Base-by-base conservation (phyloP, 257 asterid species). In the Penstemon barbatus region DNA sequence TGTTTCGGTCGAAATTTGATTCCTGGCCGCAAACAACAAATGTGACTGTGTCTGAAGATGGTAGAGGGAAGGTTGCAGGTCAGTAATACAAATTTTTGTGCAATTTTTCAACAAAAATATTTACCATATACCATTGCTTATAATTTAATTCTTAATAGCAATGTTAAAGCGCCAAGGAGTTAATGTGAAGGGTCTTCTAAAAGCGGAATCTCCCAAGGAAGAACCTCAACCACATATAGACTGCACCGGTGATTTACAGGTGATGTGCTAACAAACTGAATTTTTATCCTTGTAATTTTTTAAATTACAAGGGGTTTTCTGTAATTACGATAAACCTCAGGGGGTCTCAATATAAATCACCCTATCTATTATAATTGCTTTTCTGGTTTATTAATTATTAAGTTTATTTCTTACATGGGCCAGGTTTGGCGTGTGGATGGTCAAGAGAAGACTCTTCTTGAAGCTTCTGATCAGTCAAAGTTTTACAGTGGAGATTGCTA, bases 41-140 rank as follows among this genome's bases (percentile, higher is more conserved):
- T 68, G 89, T 84, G 69, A 77, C 97, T 42, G 98, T 86, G 52
- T 53, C 97, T 19, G 98, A 91, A 82, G 98, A 95, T 72, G 96
- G 98, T 70, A 84, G 98, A 79, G 99, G 99, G 75, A 95, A 87
- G 84, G 97, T 95, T 76, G 99, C 98, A 69, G 98, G 99, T 95
- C 39, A 80, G 97, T 82, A 48, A 71, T 77, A 71, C n/a, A 54
- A 43, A 52, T 71, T 56, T 66, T 68, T 55, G 19, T 74, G 52
- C 64, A 48, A 43, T 52, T 65, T 57, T 76, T 69, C 5, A 5
- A 39, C 18, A 11, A 59, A 40, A 10, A 12, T 5, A 57, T 66
- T 49, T 54, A 36, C 38, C 39, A 13, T 62, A 36, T 57, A 48
- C 5, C 39, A 69, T 44, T 39, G 12, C 68, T 48, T 63, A 25